Evolutionary conservation across 176 grass and related monocot genomes (phyloP).

Genomic region (Phragmites australis): DNA sequence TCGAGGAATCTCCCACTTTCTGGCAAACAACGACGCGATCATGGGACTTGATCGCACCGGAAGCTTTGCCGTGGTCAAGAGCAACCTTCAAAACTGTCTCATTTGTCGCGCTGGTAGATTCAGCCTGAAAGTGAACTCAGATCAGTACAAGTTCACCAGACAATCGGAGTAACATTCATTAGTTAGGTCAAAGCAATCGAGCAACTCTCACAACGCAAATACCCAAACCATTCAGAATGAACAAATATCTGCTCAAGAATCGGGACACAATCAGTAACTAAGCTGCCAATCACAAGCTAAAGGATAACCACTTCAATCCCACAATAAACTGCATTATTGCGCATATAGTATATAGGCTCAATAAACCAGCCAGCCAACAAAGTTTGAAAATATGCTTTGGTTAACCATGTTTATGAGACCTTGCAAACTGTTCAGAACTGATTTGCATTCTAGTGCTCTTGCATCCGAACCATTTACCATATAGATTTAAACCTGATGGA

Average conservation of each 20-base stretch:
- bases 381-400: background rate
- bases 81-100: conserved; percentile 98
- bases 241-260: background rate
- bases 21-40: conserved; percentile 95
- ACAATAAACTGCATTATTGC: background rate
- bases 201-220: background rate
- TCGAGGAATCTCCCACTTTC: conserved; percentile 91
- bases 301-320: background rate
- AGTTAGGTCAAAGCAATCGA: conserved; percentile 9
- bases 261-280: background rate
- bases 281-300: background rate
- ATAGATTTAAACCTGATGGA: background rate
- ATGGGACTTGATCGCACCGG: conserved; percentile 85
- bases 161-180: background rate
- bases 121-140: conserved; percentile 50
- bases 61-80: conserved; percentile 93
- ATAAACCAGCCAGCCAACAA: background rate
- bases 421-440: background rate
- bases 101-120: conserved; percentile 76
- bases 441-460: background rate
- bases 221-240: background rate
- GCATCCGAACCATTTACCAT: background rate
- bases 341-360: background rate
- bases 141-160: background rate
- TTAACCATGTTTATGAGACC: background rate